Base-by-base conservation (phyloP, 2,329 filamentous ascomycete genomes). In the Calonectria pseudoturangicola region DNA sequence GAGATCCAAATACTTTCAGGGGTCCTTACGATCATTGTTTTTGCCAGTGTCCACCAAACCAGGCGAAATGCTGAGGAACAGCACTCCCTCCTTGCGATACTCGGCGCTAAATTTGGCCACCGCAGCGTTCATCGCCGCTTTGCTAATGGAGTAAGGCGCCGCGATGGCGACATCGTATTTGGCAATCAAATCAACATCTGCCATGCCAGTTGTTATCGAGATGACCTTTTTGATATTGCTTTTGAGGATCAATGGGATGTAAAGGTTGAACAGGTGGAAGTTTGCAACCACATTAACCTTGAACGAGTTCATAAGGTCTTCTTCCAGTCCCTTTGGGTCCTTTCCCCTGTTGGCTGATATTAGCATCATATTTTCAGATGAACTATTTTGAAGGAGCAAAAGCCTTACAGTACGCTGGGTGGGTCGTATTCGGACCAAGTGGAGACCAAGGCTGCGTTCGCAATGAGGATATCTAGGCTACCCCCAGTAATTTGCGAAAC, bases 161-260 rank as follows among this genome's bases (percentile, higher is more conserved):
- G 75, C 73, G 1, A 80, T 64, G 0, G 83, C 79, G 51, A 90
- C 74, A 0, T 83, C 82, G 21, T 76, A 79, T 0, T 86, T 68
- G 15, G 81, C 82, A 68, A 82, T 84, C 2, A 89, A 66, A 2
- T 89, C 86, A 0, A 83, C 21, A 71, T 92, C 89, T 0, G 86
- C 87, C 50, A 86, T 70, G 27, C 88, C 89, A 0, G 79, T 86
- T 8, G 87, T 85, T 6, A 92, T 85, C 27, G 84, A 76, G 30
- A 89, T 85, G n/a, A 91, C 83, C 77, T 92, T 92, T 79, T 92
- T 92, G 15, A 73, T 77, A 1, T 80, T 76, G 5, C 90, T 87
- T 56, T 88, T 87, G 1, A 84, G 81, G 39, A 93, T 81, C 0
- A 91, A 84, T 0, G 91, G 89, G 1, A 89, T 56, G 77, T 90